Conservation (phyloP, 2,329 filamentous ascomycete species). For the Sarocladiaceae sp. region DNA sequence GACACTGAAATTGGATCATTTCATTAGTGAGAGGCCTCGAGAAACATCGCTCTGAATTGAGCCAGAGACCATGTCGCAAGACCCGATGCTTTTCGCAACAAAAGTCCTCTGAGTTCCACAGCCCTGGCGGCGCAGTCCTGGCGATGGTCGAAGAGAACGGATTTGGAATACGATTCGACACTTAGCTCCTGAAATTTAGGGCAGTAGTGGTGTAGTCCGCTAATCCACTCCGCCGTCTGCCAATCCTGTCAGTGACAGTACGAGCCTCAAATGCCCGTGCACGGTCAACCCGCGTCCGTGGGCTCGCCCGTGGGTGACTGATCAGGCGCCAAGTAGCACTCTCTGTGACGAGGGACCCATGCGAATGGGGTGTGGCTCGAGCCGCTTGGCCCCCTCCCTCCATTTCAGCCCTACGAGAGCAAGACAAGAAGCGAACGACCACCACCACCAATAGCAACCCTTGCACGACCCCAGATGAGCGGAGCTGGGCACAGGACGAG, state of each 20-base stretch:
- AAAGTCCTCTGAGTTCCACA: not conserved
- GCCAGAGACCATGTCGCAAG: no score
- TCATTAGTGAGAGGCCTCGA: no score
- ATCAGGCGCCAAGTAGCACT: constrained; percentile 1
- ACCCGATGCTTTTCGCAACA: not conserved
- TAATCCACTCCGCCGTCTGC: no score
- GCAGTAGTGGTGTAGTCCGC: no score
- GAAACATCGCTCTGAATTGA: no score
- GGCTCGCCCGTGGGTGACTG: constrained; percentile 5
- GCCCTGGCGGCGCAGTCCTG: not conserved
- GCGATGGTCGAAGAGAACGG: not conserved
- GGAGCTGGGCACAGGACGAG: constrained; percentile 1
- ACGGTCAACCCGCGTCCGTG: not conserved
- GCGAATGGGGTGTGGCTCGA: not conserved
- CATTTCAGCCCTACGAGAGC: constrained; percentile 7
- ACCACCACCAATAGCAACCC: not conserved
- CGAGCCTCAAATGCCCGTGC: no score
- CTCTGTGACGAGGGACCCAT: not conserved
- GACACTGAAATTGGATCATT: no score
- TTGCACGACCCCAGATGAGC: not conserved
- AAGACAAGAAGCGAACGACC: not conserved
- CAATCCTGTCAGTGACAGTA: no score
- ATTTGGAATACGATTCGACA: not conserved
- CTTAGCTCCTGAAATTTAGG: no score
- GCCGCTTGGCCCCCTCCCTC: constrained; percentile 3